These are phyloP conservation scores for Aureoboletus auriporus DNA, from an alignment of 768 basidiomycete genomes.

Conservation along the genomic window DNA sequence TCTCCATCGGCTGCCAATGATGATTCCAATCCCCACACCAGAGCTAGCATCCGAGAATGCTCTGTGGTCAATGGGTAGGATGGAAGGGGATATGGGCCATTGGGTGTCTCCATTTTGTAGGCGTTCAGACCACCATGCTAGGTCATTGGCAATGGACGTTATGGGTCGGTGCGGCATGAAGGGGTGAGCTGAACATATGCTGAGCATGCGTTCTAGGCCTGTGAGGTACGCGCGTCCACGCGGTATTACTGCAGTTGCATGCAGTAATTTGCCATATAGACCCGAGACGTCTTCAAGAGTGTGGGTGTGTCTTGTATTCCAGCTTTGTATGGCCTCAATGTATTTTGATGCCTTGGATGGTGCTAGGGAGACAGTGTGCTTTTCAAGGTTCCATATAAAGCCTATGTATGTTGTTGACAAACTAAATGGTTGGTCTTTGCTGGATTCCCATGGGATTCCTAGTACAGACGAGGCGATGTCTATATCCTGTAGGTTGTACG, in stretches of 20 bases:
- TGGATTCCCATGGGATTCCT: slow-evolving; percentile 6
- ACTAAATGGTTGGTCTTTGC: slow-evolving; percentile 11
- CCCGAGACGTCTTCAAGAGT: slow-evolving; percentile 1
- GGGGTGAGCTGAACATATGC: slow-evolving; percentile 23
- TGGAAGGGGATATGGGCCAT: too few relatives aligned
- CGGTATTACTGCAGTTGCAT: slow-evolving; percentile 21
- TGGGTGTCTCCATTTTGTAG: background rate
- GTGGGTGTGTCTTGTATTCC: background rate
- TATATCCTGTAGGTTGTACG: too few relatives aligned
- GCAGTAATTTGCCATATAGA: slow-evolving; percentile 12
- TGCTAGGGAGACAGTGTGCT: slow-evolving; percentile 27
- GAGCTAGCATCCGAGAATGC: slow-evolving; percentile 8
- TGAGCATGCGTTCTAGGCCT: slow-evolving; percentile 35
- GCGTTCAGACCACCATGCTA: background rate
- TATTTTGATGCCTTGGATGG: slow-evolving; percentile 21
- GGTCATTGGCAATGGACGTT: fast-evolving
- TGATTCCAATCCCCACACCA: slow-evolving; percentile 2
- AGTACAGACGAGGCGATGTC: background rate
- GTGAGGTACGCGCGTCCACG: slow-evolving; percentile 35
- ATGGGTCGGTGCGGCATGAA: slow-evolving; percentile 22
- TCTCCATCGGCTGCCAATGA: background rate
- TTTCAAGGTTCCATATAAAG: slow-evolving; percentile 32
- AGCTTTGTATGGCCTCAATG: background rate
- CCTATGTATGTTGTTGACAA: slow-evolving; percentile 14
- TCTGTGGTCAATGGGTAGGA: background rate